Percentiles rank a stretch among this genome's conserved stretches.
phyloP scores from a whole-genome alignment of 2,329 filamentous ascomycete species.

The Pseudocercospora eumusae region DNA sequence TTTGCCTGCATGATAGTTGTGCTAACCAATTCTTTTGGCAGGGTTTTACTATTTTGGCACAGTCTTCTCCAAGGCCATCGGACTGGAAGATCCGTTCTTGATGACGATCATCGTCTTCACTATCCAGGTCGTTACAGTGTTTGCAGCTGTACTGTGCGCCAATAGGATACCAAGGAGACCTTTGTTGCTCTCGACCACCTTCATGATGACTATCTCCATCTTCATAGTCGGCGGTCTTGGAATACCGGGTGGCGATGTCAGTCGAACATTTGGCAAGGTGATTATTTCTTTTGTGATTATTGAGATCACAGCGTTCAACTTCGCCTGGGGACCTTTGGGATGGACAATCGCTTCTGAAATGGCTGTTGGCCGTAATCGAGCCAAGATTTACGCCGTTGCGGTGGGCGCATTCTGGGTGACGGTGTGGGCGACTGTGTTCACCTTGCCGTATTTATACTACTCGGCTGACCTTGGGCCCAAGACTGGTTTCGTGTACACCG shows the following conservation, averaged over 20 bases:
- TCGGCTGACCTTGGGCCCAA: background rate
- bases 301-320: background rate
- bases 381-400: constrained; percentile 4
- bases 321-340: constrained; percentile 1
- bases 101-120: constrained; percentile 2
- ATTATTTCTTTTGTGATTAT: constrained; percentile 1
- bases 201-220: background rate
- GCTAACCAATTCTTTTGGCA: background rate
- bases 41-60: constrained; percentile 1
- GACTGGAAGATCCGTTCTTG: background rate
- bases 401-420: background rate
- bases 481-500: constrained; percentile 1
- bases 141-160: background rate
- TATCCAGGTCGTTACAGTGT: background rate
- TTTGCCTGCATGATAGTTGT: background rate
- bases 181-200: background rate
- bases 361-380: background rate
- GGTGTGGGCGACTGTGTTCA: constrained; percentile 1
- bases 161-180: background rate
- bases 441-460: background rate
- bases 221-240: constrained; percentile 1
- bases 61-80: constrained; percentile 1
- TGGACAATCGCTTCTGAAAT: constrained; percentile 8
- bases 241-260: background rate
- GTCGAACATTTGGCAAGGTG: background rate